Base-by-base conservation (phyloP, 257 asterid genomes). In the Pogostemon cablin region DNA sequence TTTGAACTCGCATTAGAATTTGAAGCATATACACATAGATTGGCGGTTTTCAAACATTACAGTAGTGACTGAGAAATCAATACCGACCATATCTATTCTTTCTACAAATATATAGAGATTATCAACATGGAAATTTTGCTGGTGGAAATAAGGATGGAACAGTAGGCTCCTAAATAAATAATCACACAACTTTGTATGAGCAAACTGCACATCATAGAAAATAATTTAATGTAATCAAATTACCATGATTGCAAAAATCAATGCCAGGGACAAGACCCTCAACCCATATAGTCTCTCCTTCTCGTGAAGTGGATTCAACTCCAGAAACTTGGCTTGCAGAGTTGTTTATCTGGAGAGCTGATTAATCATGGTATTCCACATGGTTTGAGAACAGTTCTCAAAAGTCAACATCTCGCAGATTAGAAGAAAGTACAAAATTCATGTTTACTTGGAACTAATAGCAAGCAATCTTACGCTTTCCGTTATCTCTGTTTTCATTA, bases 211-310 rank as follows among this genome's bases (percentile, higher is more conserved):
- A 57, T 52, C 63, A 39, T 38, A 49, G 20, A 67, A 43, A 42
- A 34, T 37, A 40, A 41, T 48, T 37, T 5, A 47, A 6, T 40
- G 32, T 32, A 63, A 32, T 68, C 37, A 52, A 46, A 79, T 81
- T 87, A 93, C 99, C 96, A 71, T 95, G 98, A 81, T 95, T 95
- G 96, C 99, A 95, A 78, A 91, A 95, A 76, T 91, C 99, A 72
- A 95, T 95, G 82, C 98, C 98, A 5, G 98, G 98, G 55, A 95
- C 99, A 70, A 95, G 91, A 65, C 98, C 99, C 81, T 95, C 99
- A 65, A 91, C 88, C 91, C 90, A 91, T 25, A 1, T 50, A 46
- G 82, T 84, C 75, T 85, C 95, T 79, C 72, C 91, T 73, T 73
- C 82, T 68, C 65, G 87, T 47, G 84, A 78, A 68, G 76, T 35